Evolutionary conservation across 1,284 basidiomycete genomes (phyloP), one percentile per base, ranked within the genome.

Genomic region (Agroathelia rolfsii): DNA sequence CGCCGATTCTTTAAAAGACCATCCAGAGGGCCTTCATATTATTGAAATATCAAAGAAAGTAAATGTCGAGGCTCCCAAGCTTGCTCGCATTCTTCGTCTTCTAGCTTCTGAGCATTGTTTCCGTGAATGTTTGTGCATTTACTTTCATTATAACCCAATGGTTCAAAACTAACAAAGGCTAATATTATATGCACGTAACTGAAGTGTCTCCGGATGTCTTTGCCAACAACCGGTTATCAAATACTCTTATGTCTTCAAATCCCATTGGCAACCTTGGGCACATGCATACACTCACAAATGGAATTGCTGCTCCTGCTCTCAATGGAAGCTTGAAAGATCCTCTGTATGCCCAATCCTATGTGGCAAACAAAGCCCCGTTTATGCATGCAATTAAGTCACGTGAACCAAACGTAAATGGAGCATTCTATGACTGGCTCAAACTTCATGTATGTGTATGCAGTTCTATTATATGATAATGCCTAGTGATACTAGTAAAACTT

Each of bases 91-190:
- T 24, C 38, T 64, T 24, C 53, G 59, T 8, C 35, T 58, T 25
- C 47, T 64, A 3, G 52, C 55, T 3, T 51, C 56, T 3, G 49
- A 51, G 30, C 54, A 58, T 28, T 50, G 51, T 34, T 64, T 58
- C 41, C 29, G 15, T 6, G 63, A 66, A 48, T 50, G 56, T 51
- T 30, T 23, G 14, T 24, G 23, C 34, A 5, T 10, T 6, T 29
- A 20, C 4, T 7, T 23, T 12, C 12, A 11, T 9, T 30, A 20
- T 14, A 30, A 6, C 9, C 17, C 10, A 10, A 30, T 9, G 11
- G 6, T 20, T 30, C n/a, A n/a, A n/a, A n/a, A n/a, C n/a, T n/a
- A n/a, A n/a, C n/a, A n/a, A n/a, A n/a, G n/a, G n/a, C n/a, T n/a
- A n/a, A n/a, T 6, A 20, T 18, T 21, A 14, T 30, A 10, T 14